A percentile compares a stretch with the other conserved stretches of the same genome.
Evolutionary conservation across 1,284 basidiomycete species (phyloP).

Genomic region (Moesziomyces sp.): DNA sequence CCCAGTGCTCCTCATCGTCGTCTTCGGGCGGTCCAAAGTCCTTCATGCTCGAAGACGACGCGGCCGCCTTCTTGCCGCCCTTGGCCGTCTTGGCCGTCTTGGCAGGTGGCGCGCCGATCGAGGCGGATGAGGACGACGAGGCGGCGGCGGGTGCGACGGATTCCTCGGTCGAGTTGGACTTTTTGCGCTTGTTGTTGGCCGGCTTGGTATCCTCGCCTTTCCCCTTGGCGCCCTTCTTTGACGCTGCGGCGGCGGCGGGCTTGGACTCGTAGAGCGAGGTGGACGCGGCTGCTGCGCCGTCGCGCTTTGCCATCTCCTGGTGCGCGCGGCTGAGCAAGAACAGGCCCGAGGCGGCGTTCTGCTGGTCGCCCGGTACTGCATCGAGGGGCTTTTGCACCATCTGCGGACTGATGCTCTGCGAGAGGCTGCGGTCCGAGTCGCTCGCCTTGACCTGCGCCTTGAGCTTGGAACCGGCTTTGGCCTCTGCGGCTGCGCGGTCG

Average conservation of each 20-base stretch:
- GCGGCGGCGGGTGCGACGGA: slow-evolving; percentile 1
- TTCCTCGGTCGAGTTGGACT: slow-evolving; percentile 36
- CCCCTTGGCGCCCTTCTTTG: slow-evolving; percentile 10
- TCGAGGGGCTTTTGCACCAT: slow-evolving; percentile 41
- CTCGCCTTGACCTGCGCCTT: slow-evolving; percentile 26
- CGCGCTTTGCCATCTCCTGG: slow-evolving; percentile 93
- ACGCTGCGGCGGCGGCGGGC: slow-evolving; percentile 10
- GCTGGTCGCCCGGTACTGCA: slow-evolving; percentile 36
- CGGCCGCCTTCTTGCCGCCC: slow-evolving; percentile 67
- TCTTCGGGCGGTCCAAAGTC: slow-evolving; percentile 29
- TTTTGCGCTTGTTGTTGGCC: slow-evolving; percentile 57
- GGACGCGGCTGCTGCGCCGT: slow-evolving; percentile 71
- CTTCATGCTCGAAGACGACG: background rate
- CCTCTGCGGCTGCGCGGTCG: slow-evolving; percentile 11
- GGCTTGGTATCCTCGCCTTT: slow-evolving; percentile 14
- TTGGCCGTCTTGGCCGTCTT: slow-evolving; percentile 62
- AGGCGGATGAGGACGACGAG: background rate
- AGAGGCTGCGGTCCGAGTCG: slow-evolving; percentile 20
- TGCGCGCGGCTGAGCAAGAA: slow-evolving; percentile 93
- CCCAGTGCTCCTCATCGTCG: slow-evolving; percentile 41
- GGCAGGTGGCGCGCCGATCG: slow-evolving; percentile 21
- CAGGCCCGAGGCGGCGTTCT: slow-evolving; percentile 73
- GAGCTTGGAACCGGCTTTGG: slow-evolving; percentile 33
- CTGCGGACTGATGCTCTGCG: slow-evolving; percentile 44
- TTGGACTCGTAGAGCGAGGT: slow-evolving; percentile 46